phyloP scores from a whole-genome alignment of 495 filamentous ascomycete species.

The Neurospora discreta region DNA sequence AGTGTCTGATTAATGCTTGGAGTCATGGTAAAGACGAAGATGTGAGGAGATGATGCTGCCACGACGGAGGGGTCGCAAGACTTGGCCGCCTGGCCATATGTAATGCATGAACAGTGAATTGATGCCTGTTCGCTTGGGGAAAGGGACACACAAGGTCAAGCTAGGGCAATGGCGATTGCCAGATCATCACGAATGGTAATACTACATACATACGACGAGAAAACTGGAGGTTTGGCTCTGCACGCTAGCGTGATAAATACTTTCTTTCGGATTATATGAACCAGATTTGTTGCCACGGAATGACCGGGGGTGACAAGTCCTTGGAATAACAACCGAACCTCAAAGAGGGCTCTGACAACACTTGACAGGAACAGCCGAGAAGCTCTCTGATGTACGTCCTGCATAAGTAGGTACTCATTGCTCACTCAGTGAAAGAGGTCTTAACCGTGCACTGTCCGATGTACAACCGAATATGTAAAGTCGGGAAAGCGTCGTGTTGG shows the following conservation, averaged over 20 bases:
- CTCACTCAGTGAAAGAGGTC: background rate
- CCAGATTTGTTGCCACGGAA: background rate
- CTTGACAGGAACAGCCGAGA: background rate
- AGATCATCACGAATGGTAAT: background rate
- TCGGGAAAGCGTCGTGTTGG: background rate
- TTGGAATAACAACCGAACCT: background rate
- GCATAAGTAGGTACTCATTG: background rate
- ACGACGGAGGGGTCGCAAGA: background rate
- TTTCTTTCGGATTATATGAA: background rate
- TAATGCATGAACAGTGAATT: background rate
- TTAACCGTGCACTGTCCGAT: background rate
- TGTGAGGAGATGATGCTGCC: background rate
- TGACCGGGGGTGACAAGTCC: background rate
- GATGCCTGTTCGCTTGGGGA: background rate
- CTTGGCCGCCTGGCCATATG: background rate
- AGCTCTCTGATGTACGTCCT: background rate
- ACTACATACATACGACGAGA: too few species aligned
- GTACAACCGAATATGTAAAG: background rate
- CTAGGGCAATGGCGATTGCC: slow-evolving; percentile 3
- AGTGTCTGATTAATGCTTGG: background rate
- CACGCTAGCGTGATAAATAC: background rate
- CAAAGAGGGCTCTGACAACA: background rate
- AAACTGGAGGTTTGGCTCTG: background rate
- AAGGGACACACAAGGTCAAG: slow-evolving; percentile 1
- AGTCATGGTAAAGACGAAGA: background rate